Evolutionary conservation across 352 stramenopile species (phyloP).

Genomic region (Phytophthora sojae): DNA sequence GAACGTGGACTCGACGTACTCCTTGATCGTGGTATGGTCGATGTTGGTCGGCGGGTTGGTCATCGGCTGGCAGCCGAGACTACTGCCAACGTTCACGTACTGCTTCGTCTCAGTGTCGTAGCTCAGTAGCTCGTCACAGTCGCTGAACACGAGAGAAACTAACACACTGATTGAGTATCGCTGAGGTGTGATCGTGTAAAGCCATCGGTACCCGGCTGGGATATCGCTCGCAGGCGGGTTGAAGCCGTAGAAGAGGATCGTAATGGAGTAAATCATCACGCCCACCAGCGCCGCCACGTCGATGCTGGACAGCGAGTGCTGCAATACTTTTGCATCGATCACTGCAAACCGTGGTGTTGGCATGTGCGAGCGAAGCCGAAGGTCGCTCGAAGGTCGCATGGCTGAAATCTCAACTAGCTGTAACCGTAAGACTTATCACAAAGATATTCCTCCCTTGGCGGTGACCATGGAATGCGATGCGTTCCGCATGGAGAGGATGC

Average conservation of each 20-base stretch:
- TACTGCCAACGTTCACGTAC: constrained; percentile 26
- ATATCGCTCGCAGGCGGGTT: constrained; percentile 46
- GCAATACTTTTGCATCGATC: no score
- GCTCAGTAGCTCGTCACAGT: constrained; percentile 40
- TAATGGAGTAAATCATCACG: constrained; percentile 54
- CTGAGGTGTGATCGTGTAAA: constrained; percentile 42
- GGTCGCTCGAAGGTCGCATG: no score
- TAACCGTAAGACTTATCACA: no score
- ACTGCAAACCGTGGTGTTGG: no score
- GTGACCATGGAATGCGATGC: background rate
- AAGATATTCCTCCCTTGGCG: background rate
- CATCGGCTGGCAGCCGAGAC: constrained; percentile 47
- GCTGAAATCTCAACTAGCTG: no score
- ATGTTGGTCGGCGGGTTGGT: constrained; percentile 31
- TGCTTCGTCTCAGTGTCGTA: constrained; percentile 26
- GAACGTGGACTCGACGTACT: constrained; percentile 51
- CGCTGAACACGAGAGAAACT: constrained; percentile 40
- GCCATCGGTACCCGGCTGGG: constrained; percentile 53
- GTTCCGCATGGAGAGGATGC: background rate
- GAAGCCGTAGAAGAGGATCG: constrained; percentile 58
- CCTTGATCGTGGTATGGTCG: constrained; percentile 46
- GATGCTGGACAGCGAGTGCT: constrained; percentile 44
- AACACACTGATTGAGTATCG: constrained; percentile 50
- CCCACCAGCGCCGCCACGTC: constrained; percentile 49
- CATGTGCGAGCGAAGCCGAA: no score